Conservation (phyloP, 2,329 filamentous ascomycete genomes). For the Alternaria sp. region DNA sequence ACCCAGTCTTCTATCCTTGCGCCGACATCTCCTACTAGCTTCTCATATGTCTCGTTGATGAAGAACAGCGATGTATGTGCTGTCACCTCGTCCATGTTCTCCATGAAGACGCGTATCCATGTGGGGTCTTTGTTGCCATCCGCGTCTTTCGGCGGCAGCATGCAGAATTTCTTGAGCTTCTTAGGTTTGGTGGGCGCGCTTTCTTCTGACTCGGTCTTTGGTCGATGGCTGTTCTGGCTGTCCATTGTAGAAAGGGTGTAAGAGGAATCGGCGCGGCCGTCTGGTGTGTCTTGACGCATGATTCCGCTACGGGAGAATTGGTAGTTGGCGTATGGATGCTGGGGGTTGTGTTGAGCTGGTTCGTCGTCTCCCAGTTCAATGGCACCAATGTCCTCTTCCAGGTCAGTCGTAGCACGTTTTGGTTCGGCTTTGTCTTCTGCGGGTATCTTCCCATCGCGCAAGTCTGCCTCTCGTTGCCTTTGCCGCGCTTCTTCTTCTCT, state of each 20-base stretch:
- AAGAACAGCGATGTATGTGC: constrained; percentile 87
- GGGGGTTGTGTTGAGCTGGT: constrained; percentile 1
- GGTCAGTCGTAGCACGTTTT: not conserved
- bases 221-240: constrained; percentile 12
- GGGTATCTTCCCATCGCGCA: constrained; percentile 9
- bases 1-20: constrained; percentile 73
- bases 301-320: constrained; percentile 42
- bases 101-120: constrained; percentile 83
- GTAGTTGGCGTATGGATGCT: constrained; percentile 34
- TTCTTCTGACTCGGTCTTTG: not conserved
- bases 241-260: constrained; percentile 31
- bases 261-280: constrained; percentile 26
- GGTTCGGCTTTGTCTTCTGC: constrained; percentile 14
- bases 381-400: constrained; percentile 32
- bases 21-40: constrained; percentile 76
- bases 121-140: constrained; percentile 68
- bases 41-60: constrained; percentile 73
- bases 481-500: constrained; percentile 21
- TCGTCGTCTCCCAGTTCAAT: constrained; percentile 24
- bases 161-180: constrained; percentile 80
- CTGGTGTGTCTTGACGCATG: constrained; percentile 32
- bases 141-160: constrained; percentile 66
- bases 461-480: constrained; percentile 11
- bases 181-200: constrained; percentile 42
- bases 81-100: constrained; percentile 81